Evolutionary conservation across 1,284 basidiomycete species (phyloP), one percentile per base, ranked within the genome.

Genomic region (Ustilago xerochloae): DNA sequence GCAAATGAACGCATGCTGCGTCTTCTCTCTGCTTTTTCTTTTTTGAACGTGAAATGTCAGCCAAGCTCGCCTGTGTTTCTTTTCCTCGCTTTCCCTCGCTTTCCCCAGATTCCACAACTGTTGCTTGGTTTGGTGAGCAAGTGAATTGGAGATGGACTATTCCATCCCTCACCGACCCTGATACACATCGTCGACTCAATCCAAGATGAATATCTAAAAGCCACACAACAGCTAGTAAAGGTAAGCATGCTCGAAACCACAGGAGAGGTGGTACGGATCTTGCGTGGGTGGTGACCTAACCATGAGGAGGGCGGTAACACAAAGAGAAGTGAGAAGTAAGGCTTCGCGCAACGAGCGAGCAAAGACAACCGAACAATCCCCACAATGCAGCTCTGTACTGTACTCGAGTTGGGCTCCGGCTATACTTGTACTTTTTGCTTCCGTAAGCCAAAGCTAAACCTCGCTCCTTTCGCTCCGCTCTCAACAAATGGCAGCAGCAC

Each of bases 331-430:
- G 32, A 33, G 0, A 33, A 33, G 32, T 33, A 15, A 33, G 9
- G 32, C 32, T 46, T 8, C 38, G 28, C 33, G 33, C 12, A 28
- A 51, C 56, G 46, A 68, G 65, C 65, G 65, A 68, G 65, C 59
- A 68, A 62, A 43, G 22, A n/a, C 59, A 62, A 52, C 54, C 65
- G 65, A 62, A 24, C 18, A 20, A 22, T 41, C 65, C 49, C 54
- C 59, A 58, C 59, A 54, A 30, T 49, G 16, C 26, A 6, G 18
- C 6, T 20, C 7, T 13, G n/a, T 36, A 18, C 32, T n/a, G n/a
- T n/a, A n/a, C n/a, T n/a, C n/a, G n/a, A n/a, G n/a, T n/a, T n/a
- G n/a, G n/a, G n/a, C 33, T 22, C 54, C 59, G 58, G 58, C 38
- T 18, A 43, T 36, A 35, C 50, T 20, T 16, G 22, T 6, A 13